A percentile compares a stretch with the other conserved stretches of the same genome.
phyloP scores from a whole-genome alignment of 352 stramenopile species.

The Phytophthora macrochlamydospora region DNA sequence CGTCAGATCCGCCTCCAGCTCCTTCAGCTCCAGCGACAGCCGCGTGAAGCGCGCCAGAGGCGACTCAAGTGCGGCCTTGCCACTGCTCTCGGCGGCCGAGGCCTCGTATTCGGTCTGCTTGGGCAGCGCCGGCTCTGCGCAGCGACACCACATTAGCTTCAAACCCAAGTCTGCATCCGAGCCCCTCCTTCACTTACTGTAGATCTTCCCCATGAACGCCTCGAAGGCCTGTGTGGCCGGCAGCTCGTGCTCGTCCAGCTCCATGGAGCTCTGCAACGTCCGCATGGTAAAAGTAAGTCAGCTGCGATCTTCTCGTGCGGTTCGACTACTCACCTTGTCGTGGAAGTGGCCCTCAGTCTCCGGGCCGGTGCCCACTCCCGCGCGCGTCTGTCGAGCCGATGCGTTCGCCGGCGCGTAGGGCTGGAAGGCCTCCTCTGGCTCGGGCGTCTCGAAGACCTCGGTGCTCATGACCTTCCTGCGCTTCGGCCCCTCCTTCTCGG shows the following conservation, averaged over 20 bases:
- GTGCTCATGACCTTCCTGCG: conserved; percentile 65
- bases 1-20: conserved; percentile 68
- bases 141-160: background rate
- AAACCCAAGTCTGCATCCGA: background rate
- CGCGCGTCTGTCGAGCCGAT: conserved; percentile 19
- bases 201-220: conserved; percentile 86
- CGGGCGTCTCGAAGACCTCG: conserved; percentile 81
- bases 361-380: conserved; percentile 12
- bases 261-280: conserved; percentile 44
- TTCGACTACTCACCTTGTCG: conserved; percentile 48
- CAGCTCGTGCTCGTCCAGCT: conserved; percentile 67
- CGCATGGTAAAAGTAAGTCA: conserved; percentile 2
- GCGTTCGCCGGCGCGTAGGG: conserved; percentile 54
- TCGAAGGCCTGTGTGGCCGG: conserved; percentile 66
- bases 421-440: conserved; percentile 67
- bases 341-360: conserved; percentile 54
- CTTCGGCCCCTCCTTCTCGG: conserved; percentile 41
- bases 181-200: conserved; percentile 48
- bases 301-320: background rate
- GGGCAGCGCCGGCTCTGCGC: conserved; percentile 49
- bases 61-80: conserved; percentile 51
- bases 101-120: conserved; percentile 65
- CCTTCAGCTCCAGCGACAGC: conserved; percentile 70
- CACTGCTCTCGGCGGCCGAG: conserved; percentile 16
- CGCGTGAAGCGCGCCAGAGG: conserved; percentile 74